These are phyloP conservation scores for Hanseniaspora valbyensis DNA, from an alignment of 805 yeast genomes.

Conservation along the genomic window DNA sequence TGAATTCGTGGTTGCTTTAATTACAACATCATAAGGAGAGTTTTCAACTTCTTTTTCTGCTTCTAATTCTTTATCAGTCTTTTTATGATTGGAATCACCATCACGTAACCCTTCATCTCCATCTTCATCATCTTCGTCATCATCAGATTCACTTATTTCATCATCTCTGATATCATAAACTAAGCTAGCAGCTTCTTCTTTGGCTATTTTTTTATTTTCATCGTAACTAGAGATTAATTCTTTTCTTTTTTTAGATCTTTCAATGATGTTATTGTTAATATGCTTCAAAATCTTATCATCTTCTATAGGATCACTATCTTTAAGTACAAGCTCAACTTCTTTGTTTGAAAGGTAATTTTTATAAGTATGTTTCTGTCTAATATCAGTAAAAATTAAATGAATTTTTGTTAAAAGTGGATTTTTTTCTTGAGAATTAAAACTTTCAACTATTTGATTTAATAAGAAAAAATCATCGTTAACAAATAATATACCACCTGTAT, in stretches of 20 bases:
- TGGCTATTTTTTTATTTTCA: slow-evolving; percentile 17
- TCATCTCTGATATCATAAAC: slow-evolving; percentile 22
- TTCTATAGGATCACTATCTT: background rate
- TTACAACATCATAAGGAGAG: slow-evolving; percentile 24
- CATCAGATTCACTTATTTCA: slow-evolving; percentile 25
- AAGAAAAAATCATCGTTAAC: slow-evolving; percentile 11
- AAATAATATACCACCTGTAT: slow-evolving; percentile 20
- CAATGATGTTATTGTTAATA: slow-evolving; percentile 1
- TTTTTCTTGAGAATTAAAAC: background rate
- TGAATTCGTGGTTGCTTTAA: slow-evolving; percentile 22
- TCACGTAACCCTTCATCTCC: too few species aligned
- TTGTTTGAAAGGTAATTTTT: background rate
- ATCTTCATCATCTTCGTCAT: slow-evolving; percentile 26
- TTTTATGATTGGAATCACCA: too few species aligned
- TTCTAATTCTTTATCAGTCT: slow-evolving; percentile 24
- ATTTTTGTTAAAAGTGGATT: background rate
- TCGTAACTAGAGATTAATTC: slow-evolving; percentile 21
- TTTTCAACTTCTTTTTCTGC: slow-evolving; percentile 17
- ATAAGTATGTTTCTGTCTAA: background rate
- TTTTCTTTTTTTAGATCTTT: slow-evolving; percentile 22
- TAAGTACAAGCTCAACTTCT: background rate
- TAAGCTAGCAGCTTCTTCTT: slow-evolving; percentile 15
- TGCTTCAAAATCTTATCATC: slow-evolving; percentile 16
- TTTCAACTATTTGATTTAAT: slow-evolving; percentile 9
- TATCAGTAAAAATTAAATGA: slow-evolving; percentile 2